Base-by-base conservation (phyloP, 257 asterid species). In the Jacaranda copaia region DNA sequence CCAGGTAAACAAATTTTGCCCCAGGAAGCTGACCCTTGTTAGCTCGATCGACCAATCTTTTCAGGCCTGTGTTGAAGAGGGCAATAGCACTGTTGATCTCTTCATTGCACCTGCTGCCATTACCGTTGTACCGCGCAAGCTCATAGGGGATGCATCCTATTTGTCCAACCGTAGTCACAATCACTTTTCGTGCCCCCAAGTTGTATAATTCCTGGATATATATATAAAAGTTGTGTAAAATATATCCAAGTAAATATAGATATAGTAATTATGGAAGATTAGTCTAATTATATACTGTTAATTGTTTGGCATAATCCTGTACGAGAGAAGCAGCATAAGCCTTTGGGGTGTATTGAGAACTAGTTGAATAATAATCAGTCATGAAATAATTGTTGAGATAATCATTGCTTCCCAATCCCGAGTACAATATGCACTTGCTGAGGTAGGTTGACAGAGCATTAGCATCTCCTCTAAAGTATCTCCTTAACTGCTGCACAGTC, bases 341-440 rank as follows among this genome's bases (percentile, higher is more conserved):
- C 74, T 71, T 77, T 5, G 97, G 96, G 61, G 93, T 92, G 82
- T 75, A 93, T 8, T 78, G 78, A 36, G 88, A 70, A 12, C 80
- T 66, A 7, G 97, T 92, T 5, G 96, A 73, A 75, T 93, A 93
- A 77, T 85, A 93, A 67, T 87, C 88, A 9, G 79, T 62, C 98
- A 93, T 93, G 88, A 92, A 92, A 55, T 93, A 93, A 59, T 93
- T 93, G 92, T 93, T 93, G 80, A 90, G 93, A 69, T 93, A 92
- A 84, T 93, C 98, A 79, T 93, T 92, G 90, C 97, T 92, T 80
- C 97, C 98, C 78, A 92, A 73, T 76, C 98, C 98, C 9, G 91
- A 83, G 87, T 93, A 93, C 76, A 86, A 77, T 4, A 93, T 85
- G 85, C 94, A 89, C 68, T 85, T 90, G 89, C 91, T 87, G 48